Percentiles rank a stretch among this genome's conserved stretches.
Conservation (phyloP, 2,329 filamentous ascomycete genomes). For the Alternaria atra region DNA sequence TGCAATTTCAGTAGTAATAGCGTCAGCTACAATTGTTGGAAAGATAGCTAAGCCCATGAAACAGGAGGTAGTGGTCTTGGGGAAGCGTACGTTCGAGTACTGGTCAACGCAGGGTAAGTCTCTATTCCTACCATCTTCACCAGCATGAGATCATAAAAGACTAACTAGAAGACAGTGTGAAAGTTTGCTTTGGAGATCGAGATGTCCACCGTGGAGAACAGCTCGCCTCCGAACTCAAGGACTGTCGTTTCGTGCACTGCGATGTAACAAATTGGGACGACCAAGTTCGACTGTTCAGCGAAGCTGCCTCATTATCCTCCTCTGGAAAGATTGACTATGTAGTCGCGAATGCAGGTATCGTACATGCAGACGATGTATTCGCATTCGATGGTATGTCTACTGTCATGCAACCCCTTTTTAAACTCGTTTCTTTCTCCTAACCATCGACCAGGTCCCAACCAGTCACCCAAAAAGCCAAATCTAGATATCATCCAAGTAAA, state of each 20-base stretch:
- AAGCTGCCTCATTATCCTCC: background rate
- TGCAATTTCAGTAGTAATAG: background rate
- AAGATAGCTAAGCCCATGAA: background rate
- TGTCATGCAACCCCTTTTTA: background rate
- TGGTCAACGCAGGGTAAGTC: background rate
- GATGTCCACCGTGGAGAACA: background rate
- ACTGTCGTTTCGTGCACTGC: conserved; percentile 10
- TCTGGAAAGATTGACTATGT: conserved; percentile 10
- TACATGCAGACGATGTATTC: conserved; percentile 16
- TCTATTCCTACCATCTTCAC: too few species aligned
- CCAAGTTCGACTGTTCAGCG: conserved; percentile 11
- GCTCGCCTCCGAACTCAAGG: background rate
- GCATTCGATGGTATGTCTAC: conserved; percentile 10
- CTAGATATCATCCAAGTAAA: conserved; percentile 10
- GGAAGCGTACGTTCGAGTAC: background rate
- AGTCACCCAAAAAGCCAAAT: conserved; percentile 1
- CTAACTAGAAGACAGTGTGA: background rate
- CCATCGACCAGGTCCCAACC: background rate
- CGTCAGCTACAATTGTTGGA: background rate
- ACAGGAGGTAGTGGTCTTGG: background rate
- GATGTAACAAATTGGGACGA: conserved; percentile 21
- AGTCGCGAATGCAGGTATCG: conserved; percentile 21
- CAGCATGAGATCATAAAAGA: background rate
- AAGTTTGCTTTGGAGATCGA: background rate
- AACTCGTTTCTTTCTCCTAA: background rate